Evolutionary conservation across 768 basidiomycete species (phyloP), one percentile per base, ranked within the genome.

Genomic region (Hygrocybe coccinea): DNA sequence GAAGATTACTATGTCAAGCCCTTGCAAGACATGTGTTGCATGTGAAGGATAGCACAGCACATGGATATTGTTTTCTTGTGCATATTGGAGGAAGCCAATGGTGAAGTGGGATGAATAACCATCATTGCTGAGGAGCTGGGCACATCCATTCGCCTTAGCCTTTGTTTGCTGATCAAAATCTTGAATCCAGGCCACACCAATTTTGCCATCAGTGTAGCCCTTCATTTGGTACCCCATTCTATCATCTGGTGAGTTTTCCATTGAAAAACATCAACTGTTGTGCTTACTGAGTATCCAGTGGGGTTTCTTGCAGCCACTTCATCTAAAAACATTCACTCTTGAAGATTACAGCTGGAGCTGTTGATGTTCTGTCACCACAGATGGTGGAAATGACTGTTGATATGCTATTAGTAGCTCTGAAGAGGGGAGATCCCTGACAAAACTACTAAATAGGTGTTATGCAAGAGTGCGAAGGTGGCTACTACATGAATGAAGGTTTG

Each of bases 301-400:
- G 73, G 60, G 78, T 77, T 21, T 75, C 60, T 50, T 74, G 67
- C 2, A 51, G 54, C 77, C 78, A 79, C 15, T 61, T 67, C 3
- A 63, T 55, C 49, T 69, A 62, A 59, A 61, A 75, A 5, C 56
- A 62, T 24, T 72, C 56, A 1, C 75, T 76, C 52, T 76, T 74
- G 61, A 68, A 70, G 21, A 78, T 76, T 0, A 77, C 67, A 14
- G 69, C 59, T 1, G 77, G 79, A 1, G 65, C 62, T 0, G 69
- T 50, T 0, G 60, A 41, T 1, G 70, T 71, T 0, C 79, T 75
- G 68, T 77, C 68, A 1, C 69, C 67, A 55, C 70, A 70, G 41
- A 76, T 74, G 8, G 69, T 70, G 17, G 65, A 57, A 22, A 76
- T 52, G 2, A 73, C 67, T 3, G n/a, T n/a, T n/a, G n/a, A n/a